Evolutionary conservation across 2,329 filamentous ascomycete species (phyloP).

Genomic region (Fusarium compactum): DNA sequence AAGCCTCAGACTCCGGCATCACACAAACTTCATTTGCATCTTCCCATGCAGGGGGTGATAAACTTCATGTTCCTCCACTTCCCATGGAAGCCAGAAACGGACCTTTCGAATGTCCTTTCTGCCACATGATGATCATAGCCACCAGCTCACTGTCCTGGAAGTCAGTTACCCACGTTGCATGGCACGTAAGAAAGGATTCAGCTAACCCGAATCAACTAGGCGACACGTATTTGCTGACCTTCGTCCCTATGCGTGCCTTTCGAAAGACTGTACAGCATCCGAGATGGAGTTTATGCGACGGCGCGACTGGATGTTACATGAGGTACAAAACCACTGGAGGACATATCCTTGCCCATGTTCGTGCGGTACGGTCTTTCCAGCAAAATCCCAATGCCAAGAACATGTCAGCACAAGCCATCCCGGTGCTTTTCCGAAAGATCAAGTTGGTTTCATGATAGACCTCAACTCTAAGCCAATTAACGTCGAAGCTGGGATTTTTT

Average conservation of each 20-base stretch:
- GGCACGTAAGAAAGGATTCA: rapidly evolving
- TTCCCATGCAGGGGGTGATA: neutral
- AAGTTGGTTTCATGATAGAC: neutral
- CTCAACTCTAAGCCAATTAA: rapidly evolving
- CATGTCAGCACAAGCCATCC: neutral
- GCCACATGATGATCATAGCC: constrained; percentile 12
- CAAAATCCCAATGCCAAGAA: rapidly evolving
- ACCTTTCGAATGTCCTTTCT: constrained; percentile 15
- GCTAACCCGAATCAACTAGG: rapidly evolving
- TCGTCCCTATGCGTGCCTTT: neutral
- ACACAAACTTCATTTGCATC: constrained; percentile 5
- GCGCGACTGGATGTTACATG: neutral
- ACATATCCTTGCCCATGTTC: neutral
- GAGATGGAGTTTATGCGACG: neutral
- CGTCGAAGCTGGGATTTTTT: rapidly evolving
- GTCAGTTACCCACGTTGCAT: rapidly evolving
- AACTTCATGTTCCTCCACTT: rapidly evolving
- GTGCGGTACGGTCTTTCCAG: neutral
- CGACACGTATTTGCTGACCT: neutral
- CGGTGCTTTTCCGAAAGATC: rapidly evolving
- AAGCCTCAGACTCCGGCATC: neutral
- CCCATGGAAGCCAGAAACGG: neutral
- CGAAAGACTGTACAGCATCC: neutral
- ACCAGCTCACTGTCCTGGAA: rapidly evolving
- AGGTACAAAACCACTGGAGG: neutral